Percentiles rank a stretch among this genome's conserved stretches.
These are phyloP conservation scores for Cucurbitaria berberidis DNA, from an alignment of 2,329 filamentous ascomycete species.

Conservation along the genomic window DNA sequence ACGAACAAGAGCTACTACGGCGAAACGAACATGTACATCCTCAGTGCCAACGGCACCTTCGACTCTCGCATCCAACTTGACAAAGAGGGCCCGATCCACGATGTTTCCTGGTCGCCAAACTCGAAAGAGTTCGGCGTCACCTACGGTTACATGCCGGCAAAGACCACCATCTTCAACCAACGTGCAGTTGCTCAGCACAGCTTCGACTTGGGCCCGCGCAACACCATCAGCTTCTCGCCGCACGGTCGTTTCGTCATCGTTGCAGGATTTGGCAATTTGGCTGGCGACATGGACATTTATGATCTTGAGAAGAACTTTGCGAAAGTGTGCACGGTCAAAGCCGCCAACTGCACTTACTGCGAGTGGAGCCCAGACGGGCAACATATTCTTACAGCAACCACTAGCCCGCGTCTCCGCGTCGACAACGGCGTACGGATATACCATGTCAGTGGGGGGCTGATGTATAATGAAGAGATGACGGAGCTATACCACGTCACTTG, in stretches of 20 bases:
- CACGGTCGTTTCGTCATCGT: slow-evolving; percentile 92
- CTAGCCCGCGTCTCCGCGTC: slow-evolving; percentile 90
- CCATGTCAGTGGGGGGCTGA: slow-evolving; percentile 85
- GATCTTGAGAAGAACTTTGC: slow-evolving; percentile 92
- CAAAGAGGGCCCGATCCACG: slow-evolving; percentile 97
- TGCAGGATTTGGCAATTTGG: slow-evolving; percentile 95
- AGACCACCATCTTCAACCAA: slow-evolving; percentile 96
- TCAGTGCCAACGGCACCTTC: slow-evolving; percentile 89
- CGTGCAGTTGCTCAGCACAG: slow-evolving; percentile 81
- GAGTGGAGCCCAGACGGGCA: slow-evolving; percentile 97
- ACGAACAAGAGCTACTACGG: slow-evolving; percentile 99
- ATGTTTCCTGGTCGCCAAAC: slow-evolving; percentile 98
- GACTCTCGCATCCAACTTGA: slow-evolving; percentile 91
- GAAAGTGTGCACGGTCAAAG: slow-evolving; percentile 93
- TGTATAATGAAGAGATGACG: slow-evolving; percentile 95
- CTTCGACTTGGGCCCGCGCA: slow-evolving; percentile 86
- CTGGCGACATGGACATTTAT: slow-evolving; percentile 97
- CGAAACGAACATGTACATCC: slow-evolving; percentile 94
- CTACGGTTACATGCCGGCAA: slow-evolving; percentile 99
- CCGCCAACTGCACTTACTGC: slow-evolving; percentile 93
- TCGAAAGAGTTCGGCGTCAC: slow-evolving; percentile 97
- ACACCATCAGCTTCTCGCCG: slow-evolving; percentile 94
- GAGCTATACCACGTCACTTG: slow-evolving; percentile 89
- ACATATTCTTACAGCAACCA: slow-evolving; percentile 97
- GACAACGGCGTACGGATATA: slow-evolving; percentile 97